Base-by-base conservation (phyloP, 2,329 filamentous ascomycete genomes). In the Cylindrodendrum hubeiense region DNA sequence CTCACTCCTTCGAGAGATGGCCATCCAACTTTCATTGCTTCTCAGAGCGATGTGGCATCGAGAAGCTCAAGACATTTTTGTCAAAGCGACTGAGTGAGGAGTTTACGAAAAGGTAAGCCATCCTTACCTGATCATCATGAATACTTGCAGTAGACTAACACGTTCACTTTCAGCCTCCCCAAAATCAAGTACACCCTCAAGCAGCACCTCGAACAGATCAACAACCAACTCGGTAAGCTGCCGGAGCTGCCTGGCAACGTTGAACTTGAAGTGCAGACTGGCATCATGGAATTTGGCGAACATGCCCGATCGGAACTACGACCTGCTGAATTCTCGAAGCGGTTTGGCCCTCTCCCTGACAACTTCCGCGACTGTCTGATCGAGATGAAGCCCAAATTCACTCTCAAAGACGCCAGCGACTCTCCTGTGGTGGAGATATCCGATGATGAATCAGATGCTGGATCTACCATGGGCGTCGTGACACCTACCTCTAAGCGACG, bases 181-280 rank as follows among this genome's bases (percentile, higher is more conserved):
- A 75, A 85, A 76, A 81, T 90, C 78, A 79, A 87, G 64, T 78
- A 80, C 1, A 90, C 89, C 51, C 80, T 88, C 0, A 79, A 85
- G 4, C 69, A 71, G 0, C 81, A 87, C 5, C 83, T 92, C 0
- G 66, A 78, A 0, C 75, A 82, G 0, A 87, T 94, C 2, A 81
- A 88, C 1, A 70, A 74, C 0, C 80, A 91, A 60, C 83, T 97
- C 0, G 68, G 76, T 0, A 79, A 79, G 0, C 84, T 95, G 0
- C 92, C 92, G 0, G 90, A 93, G 39, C 86, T 93, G 0, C 91
- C 91, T 0, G 79, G 82, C 0, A 93, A 94, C 46, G 87, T 94
- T 0, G 86, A 90, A n/a, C 82, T 90, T 0, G 87, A 90, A 10
- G 85, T 97, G 0, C 85, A 85, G 21, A 85, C 85, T 2, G 87